Evolutionary conservation across 2,329 filamentous ascomycete species (phyloP).

Genomic region (Juglanconis oblonga): DNA sequence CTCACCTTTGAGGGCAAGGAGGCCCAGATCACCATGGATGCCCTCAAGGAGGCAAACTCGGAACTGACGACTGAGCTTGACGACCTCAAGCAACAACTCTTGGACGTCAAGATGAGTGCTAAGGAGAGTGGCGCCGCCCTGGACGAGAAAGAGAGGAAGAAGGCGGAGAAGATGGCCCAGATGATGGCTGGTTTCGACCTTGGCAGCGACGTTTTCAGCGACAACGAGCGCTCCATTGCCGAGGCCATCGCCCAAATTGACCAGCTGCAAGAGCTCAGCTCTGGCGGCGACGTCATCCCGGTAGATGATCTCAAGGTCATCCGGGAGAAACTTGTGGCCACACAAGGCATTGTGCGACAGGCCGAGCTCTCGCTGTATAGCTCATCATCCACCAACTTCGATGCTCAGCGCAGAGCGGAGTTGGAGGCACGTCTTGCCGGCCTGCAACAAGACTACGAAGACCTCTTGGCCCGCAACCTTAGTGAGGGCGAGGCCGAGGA

Average conservation of each 20-base stretch:
- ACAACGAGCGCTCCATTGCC: constrained; percentile 83
- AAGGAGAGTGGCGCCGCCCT: constrained; percentile 87
- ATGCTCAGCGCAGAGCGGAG: constrained; percentile 68
- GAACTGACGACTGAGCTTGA: constrained; percentile 91
- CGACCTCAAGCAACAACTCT: constrained; percentile 91
- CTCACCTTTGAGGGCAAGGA: constrained; percentile 96
- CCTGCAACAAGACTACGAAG: constrained; percentile 81
- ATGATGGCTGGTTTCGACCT: constrained; percentile 99
- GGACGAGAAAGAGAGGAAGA: constrained; percentile 98
- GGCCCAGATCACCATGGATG: constrained; percentile 95
- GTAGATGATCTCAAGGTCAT: constrained; percentile 78
- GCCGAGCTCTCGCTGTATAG: constrained; percentile 84
- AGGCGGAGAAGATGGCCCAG: constrained; percentile 98
- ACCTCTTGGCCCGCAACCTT: constrained; percentile 75
- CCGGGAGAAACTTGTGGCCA: constrained; percentile 76
- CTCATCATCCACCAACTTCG: constrained; percentile 59
- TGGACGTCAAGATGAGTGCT: constrained; percentile 94
- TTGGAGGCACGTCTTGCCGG: constrained; percentile 72
- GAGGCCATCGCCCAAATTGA: constrained; percentile 83
- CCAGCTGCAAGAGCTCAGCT: constrained; percentile 70
- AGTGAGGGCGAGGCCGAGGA: constrained; percentile 77
- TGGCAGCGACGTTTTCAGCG: constrained; percentile 86
- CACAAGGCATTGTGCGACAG: constrained; percentile 88
- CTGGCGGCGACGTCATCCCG: constrained; percentile 73
- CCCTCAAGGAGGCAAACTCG: constrained; percentile 89